A percentile compares a stretch with the other conserved stretches of the same genome.
Conservation (phyloP, 1,139 yeast genomes). For the Scheffersomyces illinoinensis region DNA sequence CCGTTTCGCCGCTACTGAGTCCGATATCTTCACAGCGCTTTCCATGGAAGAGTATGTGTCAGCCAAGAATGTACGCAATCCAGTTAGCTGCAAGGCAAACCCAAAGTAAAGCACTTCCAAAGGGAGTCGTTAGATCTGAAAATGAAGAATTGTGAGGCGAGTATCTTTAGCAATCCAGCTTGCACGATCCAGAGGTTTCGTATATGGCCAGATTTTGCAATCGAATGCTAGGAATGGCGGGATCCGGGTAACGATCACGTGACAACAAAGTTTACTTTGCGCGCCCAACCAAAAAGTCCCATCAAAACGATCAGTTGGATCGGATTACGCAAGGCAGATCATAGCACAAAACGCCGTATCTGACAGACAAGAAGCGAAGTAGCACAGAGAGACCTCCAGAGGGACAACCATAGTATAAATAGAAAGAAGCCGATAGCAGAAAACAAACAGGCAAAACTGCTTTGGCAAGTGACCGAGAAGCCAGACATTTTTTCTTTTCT, state of each 20-base stretch:
- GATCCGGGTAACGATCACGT: neutral
- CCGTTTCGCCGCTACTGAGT: neutral
- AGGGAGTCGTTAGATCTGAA: neutral
- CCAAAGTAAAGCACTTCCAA: neutral
- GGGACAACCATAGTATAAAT: too few relatives aligned
- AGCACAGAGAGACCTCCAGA: neutral
- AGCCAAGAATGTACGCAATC: neutral
- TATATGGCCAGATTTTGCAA: neutral
- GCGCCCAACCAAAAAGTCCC: neutral
- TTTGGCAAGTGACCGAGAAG: neutral
- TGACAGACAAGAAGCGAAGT: neutral
- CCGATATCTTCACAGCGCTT: neutral
- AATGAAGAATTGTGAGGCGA: neutral
- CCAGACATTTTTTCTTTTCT: neutral
- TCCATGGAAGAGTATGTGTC: neutral
- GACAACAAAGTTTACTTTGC: neutral
- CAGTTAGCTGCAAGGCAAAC: neutral
- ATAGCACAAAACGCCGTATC: slow-evolving; percentile 11
- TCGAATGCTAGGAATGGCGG: neutral
- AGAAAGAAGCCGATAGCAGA: neutral
- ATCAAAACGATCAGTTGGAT: neutral
- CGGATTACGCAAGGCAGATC: slow-evolving; percentile 11
- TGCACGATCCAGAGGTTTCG: neutral
- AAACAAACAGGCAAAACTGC: neutral
- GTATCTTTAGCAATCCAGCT: neutral